Evolutionary conservation across 345 rosid species (phyloP), one percentile per base, ranked within the genome.

Genomic region (Physaria fendleri): DNA sequence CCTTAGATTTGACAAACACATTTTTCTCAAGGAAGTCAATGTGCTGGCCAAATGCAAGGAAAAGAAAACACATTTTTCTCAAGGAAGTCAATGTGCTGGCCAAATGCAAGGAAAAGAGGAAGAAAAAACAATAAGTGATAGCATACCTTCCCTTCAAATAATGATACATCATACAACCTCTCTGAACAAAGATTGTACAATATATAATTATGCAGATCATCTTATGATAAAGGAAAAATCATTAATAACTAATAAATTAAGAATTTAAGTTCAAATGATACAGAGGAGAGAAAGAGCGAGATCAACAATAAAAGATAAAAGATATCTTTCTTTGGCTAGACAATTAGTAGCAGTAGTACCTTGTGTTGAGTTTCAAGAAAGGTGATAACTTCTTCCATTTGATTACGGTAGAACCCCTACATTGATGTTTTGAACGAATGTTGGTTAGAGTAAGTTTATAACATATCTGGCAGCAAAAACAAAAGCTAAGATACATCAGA

Each of bases 311-410:
- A 3, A 33, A 32, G 11, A 18, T 33, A 20, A 20, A 17, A 0
- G 28, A 20, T n/a, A 18, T 6, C 5, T 6, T 51, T 18, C 15
- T 10, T 51, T 15, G n/a, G 57, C 68, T 39, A 60, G 6, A 6
- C 39, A 30, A 50, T 6, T 17, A 42, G 35, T 59, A 13, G 35
- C 52, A 13, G 28, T 18, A 46, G 16, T 73, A 88, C 95, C 92
- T 85, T 85, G 83, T 85, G 95, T 74, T 79, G 79, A 51, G 85
- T 88, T 74, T 88, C 95, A 68, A 88, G 87, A 77, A 88, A 88
- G 78, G 72, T 82, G 27, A 88, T 88, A 29, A 88, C 95, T 77
- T 88, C 95, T 79, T 88, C 95, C 95, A 88, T 88, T 66, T 88
- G 95, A 75, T 88, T 88, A 51, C 95, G 77, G 64, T 88, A 88